phyloP scores from a whole-genome alignment of 2,329 filamentous ascomycete species.

The Alternaria viburni region DNA sequence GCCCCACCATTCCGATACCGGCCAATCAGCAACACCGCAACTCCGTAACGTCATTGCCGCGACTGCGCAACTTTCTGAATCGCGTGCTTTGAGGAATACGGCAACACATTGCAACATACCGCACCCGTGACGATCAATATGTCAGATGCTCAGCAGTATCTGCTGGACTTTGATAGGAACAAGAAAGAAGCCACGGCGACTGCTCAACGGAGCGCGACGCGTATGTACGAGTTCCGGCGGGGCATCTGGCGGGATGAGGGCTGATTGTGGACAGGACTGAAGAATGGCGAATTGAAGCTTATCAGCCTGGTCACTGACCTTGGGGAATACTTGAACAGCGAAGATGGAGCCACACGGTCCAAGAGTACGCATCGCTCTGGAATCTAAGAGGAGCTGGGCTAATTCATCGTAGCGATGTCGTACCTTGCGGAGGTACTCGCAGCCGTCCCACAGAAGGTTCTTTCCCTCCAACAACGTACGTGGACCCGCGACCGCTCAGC shows the following conservation, averaged over 20 bases:
- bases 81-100: conserved; percentile 5
- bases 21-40: conserved; percentile 26
- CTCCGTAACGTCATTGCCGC: conserved; percentile 24
- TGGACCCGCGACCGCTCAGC: conserved; percentile 1
- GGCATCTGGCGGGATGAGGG: conserved; percentile 14
- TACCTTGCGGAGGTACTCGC: conserved; percentile 60
- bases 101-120: not conserved
- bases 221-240: conserved; percentile 32
- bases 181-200: conserved; percentile 54
- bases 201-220: conserved; percentile 52
- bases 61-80: conserved; percentile 18
- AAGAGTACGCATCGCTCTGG: conserved; percentile 54
- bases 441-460: conserved; percentile 59
- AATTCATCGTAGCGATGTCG: conserved; percentile 48
- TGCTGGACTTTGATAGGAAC: conserved; percentile 58
- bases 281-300: conserved; percentile 65
- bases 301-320: conserved; percentile 68
- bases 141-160: conserved; percentile 60
- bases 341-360: conserved; percentile 65
- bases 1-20: conserved; percentile 27
- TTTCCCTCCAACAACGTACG: conserved; percentile 65
- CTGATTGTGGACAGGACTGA: conserved; percentile 57
- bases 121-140: conserved; percentile 43
- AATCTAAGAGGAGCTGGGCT: conserved; percentile 7
- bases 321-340: conserved; percentile 71